Evolutionary conservation across 768 basidiomycete genomes (phyloP).

Genomic region (Tylopilus felleus): DNA sequence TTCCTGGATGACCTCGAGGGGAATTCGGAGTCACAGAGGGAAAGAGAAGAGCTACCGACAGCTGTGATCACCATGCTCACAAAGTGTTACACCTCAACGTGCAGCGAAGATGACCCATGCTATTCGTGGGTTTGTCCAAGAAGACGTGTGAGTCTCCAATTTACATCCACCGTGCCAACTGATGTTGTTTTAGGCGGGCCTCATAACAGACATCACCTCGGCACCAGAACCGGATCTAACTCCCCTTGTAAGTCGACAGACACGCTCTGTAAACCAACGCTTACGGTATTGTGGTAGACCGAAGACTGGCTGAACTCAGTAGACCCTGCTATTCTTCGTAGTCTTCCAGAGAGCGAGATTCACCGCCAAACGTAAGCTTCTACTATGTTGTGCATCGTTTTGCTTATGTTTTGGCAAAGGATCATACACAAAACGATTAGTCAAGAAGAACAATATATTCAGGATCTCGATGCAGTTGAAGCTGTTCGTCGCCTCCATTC

Average conservation of each 20-base stretch:
- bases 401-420: conserved; percentile 25
- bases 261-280: conserved; percentile 10
- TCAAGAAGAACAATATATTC: conserved; percentile 86
- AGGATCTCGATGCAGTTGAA: conserved; percentile 84
- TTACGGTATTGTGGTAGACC: conserved; percentile 22
- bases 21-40: conserved; percentile 53
- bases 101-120: conserved; percentile 75
- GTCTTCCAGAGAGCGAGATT: conserved; percentile 74
- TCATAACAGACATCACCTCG: conserved; percentile 21
- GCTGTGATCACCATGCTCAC: conserved; percentile 89
- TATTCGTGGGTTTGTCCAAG: conserved; percentile 79
- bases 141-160: conserved; percentile 46
- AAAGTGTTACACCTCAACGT: conserved; percentile 85
- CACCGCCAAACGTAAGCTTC: conserved; percentile 66
- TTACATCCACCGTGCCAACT: not conserved
- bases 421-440: conserved; percentile 85
- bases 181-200: conserved; percentile 21
- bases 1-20: conserved; percentile 83
- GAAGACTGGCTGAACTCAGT: conserved; percentile 54
- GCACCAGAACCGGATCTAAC: conserved; percentile 26
- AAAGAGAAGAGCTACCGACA: conserved; percentile 75
- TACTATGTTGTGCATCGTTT: not conserved
- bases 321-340: conserved; percentile 44
- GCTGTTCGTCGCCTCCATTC: conserved; percentile 39
- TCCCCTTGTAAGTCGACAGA: conserved; percentile 33